These are phyloP conservation scores for Phlebiopsis flavidoalba DNA, from an alignment of 768 basidiomycete species.

Conservation along the genomic window DNA sequence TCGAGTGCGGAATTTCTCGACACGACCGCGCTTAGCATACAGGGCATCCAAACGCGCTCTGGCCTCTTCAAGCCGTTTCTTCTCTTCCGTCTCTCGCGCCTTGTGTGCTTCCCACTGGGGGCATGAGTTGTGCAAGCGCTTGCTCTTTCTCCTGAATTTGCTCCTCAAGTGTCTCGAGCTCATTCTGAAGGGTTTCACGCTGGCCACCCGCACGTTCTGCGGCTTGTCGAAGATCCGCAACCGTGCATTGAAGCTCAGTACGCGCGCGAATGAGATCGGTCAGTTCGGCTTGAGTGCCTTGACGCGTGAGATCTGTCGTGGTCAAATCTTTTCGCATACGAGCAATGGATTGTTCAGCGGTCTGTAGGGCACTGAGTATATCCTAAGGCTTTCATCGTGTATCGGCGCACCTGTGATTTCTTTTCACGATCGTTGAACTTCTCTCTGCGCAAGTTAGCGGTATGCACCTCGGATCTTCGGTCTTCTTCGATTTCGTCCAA, in stretches of 20 bases:
- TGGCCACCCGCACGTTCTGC: conserved; percentile 60
- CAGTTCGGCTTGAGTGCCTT: conserved; percentile 78
- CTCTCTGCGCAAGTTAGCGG: conserved; percentile 75
- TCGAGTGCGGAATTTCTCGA: conserved; percentile 78
- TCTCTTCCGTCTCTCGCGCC: conserved; percentile 45
- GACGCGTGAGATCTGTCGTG: conserved; percentile 62
- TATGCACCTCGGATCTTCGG: conserved; percentile 75
- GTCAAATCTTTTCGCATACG: conserved; percentile 66
- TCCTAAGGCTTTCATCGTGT: neutral
- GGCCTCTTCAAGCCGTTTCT: conserved; percentile 68
- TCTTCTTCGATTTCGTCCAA: conserved; percentile 86
- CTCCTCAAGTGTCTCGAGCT: conserved; percentile 55
- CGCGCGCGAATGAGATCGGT: conserved; percentile 80
- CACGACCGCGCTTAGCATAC: conserved; percentile 87
- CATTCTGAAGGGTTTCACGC: conserved; percentile 56
- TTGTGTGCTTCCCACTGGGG: conserved; percentile 66
- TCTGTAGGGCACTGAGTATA: conserved; percentile 34
- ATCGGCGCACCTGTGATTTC: conserved; percentile 63
- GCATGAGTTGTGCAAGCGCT: conserved; percentile 56
- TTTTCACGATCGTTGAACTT: conserved; percentile 82
- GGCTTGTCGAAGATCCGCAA: conserved; percentile 71
- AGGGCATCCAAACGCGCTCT: conserved; percentile 67
- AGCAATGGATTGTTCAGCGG: conserved; percentile 67
- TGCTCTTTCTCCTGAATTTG: conserved; percentile 60
- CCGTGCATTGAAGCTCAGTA: conserved; percentile 81